phyloP scores from a whole-genome alignment of 2,329 filamentous ascomycete genomes.

The Cytospora schulzeri region DNA sequence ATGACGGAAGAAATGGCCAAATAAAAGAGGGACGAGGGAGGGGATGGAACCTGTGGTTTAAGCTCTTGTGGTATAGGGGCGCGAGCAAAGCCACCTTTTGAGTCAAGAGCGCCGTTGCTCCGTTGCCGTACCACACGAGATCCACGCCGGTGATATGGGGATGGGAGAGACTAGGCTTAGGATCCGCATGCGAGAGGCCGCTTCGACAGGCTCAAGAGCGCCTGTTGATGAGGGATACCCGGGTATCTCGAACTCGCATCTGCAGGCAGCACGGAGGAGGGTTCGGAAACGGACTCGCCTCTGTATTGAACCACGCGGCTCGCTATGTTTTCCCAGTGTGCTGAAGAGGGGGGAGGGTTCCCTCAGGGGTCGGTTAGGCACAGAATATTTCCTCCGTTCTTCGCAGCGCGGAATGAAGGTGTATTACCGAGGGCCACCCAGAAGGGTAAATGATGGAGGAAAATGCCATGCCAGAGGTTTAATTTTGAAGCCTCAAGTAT shows the following conservation, averaged over 20 bases:
- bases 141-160: conserved; percentile 3
- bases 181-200: not conserved
- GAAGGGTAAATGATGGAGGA: not conserved
- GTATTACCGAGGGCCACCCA: not conserved
- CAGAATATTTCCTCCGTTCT: not conserved
- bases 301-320: not conserved
- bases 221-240: conserved; percentile 9
- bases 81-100: conserved; percentile 18
- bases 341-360: not conserved
- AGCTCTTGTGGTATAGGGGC: conserved; percentile 8
- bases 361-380: not conserved
- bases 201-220: conserved; percentile 12
- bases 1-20: not conserved
- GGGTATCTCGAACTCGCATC: conserved; percentile 4
- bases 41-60: not conserved
- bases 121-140: conserved; percentile 17
- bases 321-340: not conserved
- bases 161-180: not conserved
- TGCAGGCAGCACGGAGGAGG: not conserved
- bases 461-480: not conserved
- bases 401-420: not conserved
- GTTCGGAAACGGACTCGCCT: not conserved
- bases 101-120: conserved; percentile 13
- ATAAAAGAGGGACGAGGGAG: not conserved
- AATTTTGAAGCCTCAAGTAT: not conserved